Base-by-base conservation (phyloP, 306 rosid species). In the Vicia sativa region DNA sequence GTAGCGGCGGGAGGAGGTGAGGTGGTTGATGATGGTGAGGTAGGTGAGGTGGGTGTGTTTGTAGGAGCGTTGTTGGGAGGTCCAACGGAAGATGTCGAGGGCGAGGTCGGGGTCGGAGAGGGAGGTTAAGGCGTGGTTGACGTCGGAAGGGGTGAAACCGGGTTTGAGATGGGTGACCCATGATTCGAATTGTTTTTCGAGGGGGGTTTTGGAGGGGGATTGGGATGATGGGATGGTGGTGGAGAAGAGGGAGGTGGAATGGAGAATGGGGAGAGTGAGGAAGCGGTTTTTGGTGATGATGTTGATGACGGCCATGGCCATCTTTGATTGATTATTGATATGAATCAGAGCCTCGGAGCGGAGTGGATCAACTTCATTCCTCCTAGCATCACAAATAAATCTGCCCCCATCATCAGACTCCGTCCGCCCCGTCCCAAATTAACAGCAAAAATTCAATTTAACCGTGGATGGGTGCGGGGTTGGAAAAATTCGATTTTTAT, bases 71-170 rank as follows among this genome's bases (percentile, higher is more conserved):
- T 90, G 98, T 54, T 86, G 91, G 5, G 91, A 88, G 4, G 97
- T 90, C 97, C 97, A 93, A 1, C 98, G 83, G 95, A 93, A 93
- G 72, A 93, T 86, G 77, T 93, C 98, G 38, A 93, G 81, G 19
- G 96, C 96, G 39, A 93, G 96, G 42, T 93, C 97, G 0, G 98
- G 89, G 70, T 93, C 98, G 0, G 86, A 79, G 50, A 88, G 97
- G 68, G 95, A 81, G 9, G 68, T 46, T 2, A 93, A 55, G 79
- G 98, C 96, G 1, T 57, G 77, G 63, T 74, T 68, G 1, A 90
- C 96, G 4, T 86, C 89, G 42, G 60, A 71, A 0, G 96, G 91
- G 68, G 87, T 78, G 80, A 90, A 93, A 0, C 95, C 97, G 12
- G 98, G 96, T 42, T 85, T 90, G 68, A 93, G 97, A 50, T 72